Percentiles rank a stretch among this genome's conserved stretches.
phyloP scores from a whole-genome alignment of 441 rosid genomes.

The Bocquillonia castaneifolia region DNA sequence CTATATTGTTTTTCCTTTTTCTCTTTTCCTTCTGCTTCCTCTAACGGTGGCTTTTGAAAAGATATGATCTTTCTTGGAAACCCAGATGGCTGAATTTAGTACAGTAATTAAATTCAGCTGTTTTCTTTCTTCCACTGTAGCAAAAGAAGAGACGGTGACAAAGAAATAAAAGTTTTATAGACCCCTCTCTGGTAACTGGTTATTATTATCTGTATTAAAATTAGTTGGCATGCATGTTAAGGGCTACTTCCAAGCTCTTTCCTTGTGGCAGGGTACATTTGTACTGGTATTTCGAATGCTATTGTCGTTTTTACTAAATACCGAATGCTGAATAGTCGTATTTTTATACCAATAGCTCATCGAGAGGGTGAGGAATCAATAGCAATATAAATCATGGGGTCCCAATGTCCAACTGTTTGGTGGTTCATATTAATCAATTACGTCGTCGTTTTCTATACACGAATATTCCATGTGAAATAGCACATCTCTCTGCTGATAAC shows the following conservation, averaged over 20 bases:
- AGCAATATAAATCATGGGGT: no score
- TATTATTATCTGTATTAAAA: not conserved
- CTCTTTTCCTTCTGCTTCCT: not conserved
- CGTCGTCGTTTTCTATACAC: no score
- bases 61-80: not conserved
- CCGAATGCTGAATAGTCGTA: no score
- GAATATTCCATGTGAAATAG: no score
- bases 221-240: not conserved
- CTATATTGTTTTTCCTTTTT: not conserved
- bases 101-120: no score
- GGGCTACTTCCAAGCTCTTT: slow-evolving; percentile 21
- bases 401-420: no score
- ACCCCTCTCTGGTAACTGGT: not conserved
- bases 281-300: not conserved
- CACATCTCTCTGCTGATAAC: no score
- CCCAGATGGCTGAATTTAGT: no score
- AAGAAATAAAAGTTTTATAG: not conserved
- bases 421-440: no score
- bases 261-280: not conserved
- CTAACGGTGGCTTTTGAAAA: not conserved
- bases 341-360: no score
- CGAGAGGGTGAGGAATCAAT: no score
- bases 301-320: not conserved
- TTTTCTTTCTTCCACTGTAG: not conserved
- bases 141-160: not conserved